A percentile compares a stretch with the other conserved stretches of the same genome.
These are phyloP conservation scores for Nannizzia gypsea DNA, from an alignment of 2,329 filamentous ascomycete species.

Conservation along the genomic window DNA sequence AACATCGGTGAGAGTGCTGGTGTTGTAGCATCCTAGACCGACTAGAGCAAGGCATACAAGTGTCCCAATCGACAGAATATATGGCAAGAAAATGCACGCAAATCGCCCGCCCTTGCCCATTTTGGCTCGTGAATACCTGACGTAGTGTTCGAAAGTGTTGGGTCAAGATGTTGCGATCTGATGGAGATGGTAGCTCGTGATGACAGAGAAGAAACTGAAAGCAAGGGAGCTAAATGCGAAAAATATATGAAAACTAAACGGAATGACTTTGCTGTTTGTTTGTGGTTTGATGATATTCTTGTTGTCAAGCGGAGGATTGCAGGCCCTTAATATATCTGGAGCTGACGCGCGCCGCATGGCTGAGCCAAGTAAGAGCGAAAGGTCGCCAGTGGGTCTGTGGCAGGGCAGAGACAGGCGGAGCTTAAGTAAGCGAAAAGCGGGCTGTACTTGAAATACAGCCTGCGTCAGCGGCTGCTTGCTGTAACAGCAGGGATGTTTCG, in stretches of 20 bases:
- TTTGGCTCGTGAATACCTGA: slow-evolving; percentile 15
- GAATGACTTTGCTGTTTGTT: background rate
- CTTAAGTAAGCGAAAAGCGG: background rate
- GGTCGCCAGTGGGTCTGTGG: background rate
- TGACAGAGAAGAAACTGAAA: background rate
- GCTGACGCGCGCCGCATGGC: slow-evolving; percentile 4
- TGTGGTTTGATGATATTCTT: background rate
- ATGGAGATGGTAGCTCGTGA: background rate
- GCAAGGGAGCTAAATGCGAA: background rate
- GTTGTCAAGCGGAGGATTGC: background rate
- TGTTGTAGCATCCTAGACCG: slow-evolving; percentile 44
- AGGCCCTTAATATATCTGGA: slow-evolving; percentile 2
- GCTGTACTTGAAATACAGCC: background rate
- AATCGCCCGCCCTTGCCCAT: slow-evolving; percentile 69
- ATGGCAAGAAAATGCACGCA: slow-evolving; percentile 77
- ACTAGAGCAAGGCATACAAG: slow-evolving; percentile 56
- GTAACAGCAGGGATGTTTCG: background rate
- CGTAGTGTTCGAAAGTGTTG: background rate
- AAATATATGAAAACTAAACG: background rate
- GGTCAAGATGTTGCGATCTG: background rate
- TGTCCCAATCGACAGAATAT: slow-evolving; percentile 65
- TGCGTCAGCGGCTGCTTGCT: background rate
- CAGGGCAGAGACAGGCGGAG: background rate
- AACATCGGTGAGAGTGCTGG: slow-evolving; percentile 38
- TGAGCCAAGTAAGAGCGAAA: background rate